phyloP scores from a whole-genome alignment of 2,329 filamentous ascomycete species.

The Xylaria sp. region DNA sequence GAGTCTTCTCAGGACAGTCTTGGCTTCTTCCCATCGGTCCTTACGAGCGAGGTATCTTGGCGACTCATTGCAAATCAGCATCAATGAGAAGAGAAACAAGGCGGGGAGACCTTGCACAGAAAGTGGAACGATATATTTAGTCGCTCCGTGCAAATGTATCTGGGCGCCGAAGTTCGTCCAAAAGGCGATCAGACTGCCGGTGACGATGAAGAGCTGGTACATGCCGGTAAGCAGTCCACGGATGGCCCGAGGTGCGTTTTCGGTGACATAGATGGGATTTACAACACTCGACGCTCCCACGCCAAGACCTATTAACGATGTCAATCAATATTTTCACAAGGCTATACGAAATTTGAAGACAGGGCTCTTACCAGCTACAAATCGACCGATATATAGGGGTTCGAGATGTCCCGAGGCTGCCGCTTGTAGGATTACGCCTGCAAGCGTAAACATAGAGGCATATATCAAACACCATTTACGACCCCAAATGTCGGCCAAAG shows the following conservation, averaged over 20 bases:
- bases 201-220: slow-evolving; percentile 61
- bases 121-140: slow-evolving; percentile 68
- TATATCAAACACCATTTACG: slow-evolving; percentile 65
- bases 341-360: too few species aligned
- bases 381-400: slow-evolving; percentile 72
- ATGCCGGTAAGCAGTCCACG: slow-evolving; percentile 58
- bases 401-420: slow-evolving; percentile 66
- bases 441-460: slow-evolving; percentile 64
- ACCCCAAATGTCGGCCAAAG: slow-evolving; percentile 64
- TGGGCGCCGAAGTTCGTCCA: slow-evolving; percentile 64
- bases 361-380: slow-evolving; percentile 55
- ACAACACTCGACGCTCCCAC: slow-evolving; percentile 57
- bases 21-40: slow-evolving; percentile 73
- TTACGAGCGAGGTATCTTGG: slow-evolving; percentile 73
- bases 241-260: slow-evolving; percentile 58
- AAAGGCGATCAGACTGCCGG: slow-evolving; percentile 57
- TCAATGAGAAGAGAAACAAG: slow-evolving; percentile 66
- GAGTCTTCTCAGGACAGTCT: slow-evolving; percentile 63
- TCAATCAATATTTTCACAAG: slow-evolving; percentile 4
- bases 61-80: slow-evolving; percentile 72
- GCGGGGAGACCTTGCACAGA: slow-evolving; percentile 73
- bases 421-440: slow-evolving; percentile 71
- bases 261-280: slow-evolving; percentile 59
- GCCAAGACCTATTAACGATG: slow-evolving; percentile 50
- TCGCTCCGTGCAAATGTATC: slow-evolving; percentile 49